phyloP scores from a whole-genome alignment of 1,284 basidiomycete genomes.

The Exsudoporus floridanus region DNA sequence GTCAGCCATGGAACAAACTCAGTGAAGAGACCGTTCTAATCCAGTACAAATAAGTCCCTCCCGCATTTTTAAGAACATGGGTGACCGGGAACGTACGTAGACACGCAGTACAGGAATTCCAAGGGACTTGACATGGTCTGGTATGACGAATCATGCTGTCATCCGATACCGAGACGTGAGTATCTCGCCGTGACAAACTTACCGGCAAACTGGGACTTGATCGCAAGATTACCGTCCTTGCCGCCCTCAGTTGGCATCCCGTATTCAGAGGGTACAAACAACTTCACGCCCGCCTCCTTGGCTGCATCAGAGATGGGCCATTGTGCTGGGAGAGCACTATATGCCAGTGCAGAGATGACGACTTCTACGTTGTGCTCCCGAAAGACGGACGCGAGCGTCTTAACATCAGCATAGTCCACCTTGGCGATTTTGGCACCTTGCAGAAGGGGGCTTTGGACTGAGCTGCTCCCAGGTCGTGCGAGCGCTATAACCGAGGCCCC shows the following conservation, averaged over 20 bases:
- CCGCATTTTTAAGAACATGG: not conserved
- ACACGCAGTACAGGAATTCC: constrained; percentile 35
- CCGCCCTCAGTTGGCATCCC: constrained; percentile 34
- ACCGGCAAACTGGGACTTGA: constrained; percentile 32
- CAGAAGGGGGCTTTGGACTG: constrained; percentile 20
- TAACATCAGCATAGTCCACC: constrained; percentile 35
- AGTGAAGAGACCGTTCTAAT: constrained; percentile 31
- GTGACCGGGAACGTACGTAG: constrained; percentile 31
- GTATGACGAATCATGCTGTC: constrained; percentile 2
- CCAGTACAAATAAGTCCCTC: not conserved
- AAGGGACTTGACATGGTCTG: constrained; percentile 33
- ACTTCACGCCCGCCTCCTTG: constrained; percentile 38
- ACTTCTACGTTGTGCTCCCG: constrained; percentile 37
- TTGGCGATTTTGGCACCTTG: constrained; percentile 29
- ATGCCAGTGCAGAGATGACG: constrained; percentile 36
- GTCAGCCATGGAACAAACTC: constrained; percentile 27
- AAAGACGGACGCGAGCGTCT: constrained; percentile 32
- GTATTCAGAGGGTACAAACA: constrained; percentile 43
- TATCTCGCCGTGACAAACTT: not conserved
- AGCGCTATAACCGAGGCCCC: constrained; percentile 28
- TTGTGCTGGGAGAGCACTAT: constrained; percentile 31
- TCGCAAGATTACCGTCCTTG: constrained; percentile 22
- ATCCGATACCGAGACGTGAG: not conserved
- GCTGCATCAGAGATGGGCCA: constrained; percentile 37
- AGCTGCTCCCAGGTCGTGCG: constrained; percentile 24